phyloP scores from a whole-genome alignment of 1,284 basidiomycete species.

The Tetrapyrgos nigripes region DNA sequence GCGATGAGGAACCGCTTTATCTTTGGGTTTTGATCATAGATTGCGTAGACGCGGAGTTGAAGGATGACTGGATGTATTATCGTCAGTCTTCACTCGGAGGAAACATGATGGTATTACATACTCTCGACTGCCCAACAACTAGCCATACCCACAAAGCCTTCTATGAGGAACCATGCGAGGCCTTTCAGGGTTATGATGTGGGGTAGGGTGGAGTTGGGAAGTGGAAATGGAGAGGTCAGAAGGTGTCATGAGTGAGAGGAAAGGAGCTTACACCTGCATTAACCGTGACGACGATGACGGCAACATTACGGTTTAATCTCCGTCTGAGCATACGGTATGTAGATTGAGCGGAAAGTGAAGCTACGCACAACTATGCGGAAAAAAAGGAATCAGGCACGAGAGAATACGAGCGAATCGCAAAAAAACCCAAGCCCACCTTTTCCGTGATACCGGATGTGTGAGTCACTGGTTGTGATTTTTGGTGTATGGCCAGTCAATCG shows the following conservation, averaged over 20 bases:
- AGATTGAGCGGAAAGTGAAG: too few relatives aligned
- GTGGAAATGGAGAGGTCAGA: too few relatives aligned
- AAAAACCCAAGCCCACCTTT: not conserved
- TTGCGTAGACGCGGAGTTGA: slow-evolving; percentile 3
- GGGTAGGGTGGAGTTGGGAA: too few relatives aligned
- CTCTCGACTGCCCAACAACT: slow-evolving; percentile 2
- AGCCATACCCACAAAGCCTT: slow-evolving; percentile 1
- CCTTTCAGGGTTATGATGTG: not conserved
- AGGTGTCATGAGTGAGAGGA: too few relatives aligned
- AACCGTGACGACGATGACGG: too few relatives aligned
- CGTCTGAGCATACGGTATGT: too few relatives aligned
- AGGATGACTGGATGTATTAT: not conserved
- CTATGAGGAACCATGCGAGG: not conserved
- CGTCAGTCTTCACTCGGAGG: not conserved
- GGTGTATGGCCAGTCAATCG: too few relatives aligned
- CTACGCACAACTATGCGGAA: not conserved
- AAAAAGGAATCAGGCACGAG: not conserved
- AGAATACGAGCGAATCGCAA: not conserved
- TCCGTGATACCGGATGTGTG: not conserved
- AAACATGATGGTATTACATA: not conserved
- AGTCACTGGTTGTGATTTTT: not conserved
- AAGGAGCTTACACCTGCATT: too few relatives aligned
- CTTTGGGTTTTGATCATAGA: not conserved
- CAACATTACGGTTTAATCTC: too few relatives aligned
- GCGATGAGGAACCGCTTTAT: not conserved